Evolutionary conservation across 75 land plant species (phyloP).

Genomic region (Larix kaempferi): DNA sequence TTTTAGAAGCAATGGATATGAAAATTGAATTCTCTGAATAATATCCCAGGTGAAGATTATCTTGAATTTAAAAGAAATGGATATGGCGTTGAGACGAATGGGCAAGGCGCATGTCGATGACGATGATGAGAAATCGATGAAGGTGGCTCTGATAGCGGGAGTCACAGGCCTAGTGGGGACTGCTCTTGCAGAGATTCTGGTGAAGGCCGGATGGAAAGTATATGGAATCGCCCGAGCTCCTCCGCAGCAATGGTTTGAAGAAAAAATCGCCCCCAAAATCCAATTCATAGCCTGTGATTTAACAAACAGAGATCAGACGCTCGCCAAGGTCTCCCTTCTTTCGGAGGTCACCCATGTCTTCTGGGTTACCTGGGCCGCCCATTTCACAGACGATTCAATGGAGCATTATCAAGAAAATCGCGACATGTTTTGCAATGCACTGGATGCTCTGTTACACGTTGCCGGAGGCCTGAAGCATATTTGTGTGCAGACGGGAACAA

Average conservation of each 20-base stretch:
- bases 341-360: constrained; percentile 73
- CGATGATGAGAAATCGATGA: too few relatives aligned
- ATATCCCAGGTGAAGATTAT: too few relatives aligned
- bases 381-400: constrained; percentile 20
- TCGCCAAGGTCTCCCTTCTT: constrained; percentile 40
- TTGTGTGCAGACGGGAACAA: constrained; percentile 71
- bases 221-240: constrained; percentile 50
- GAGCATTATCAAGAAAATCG: constrained; percentile 45
- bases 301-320: constrained; percentile 29
- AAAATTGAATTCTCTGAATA: too few relatives aligned
- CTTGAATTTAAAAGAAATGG: too few relatives aligned
- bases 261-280: background rate
- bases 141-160: constrained; percentile 16
- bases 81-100: too few relatives aligned
- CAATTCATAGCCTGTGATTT: constrained; percentile 65
- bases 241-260: background rate
- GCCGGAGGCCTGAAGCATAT: constrained; percentile 53
- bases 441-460: constrained; percentile 55
- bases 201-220: constrained; percentile 12
- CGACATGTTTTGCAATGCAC: constrained; percentile 55
- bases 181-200: background rate
- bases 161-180: constrained; percentile 24
- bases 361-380: constrained; percentile 78
- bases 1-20: too few relatives aligned
- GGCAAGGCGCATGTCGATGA: too few relatives aligned